Evolutionary conservation across 768 basidiomycete species (phyloP), one percentile per base, ranked within the genome.

Genomic region (Lentinula sp.): DNA sequence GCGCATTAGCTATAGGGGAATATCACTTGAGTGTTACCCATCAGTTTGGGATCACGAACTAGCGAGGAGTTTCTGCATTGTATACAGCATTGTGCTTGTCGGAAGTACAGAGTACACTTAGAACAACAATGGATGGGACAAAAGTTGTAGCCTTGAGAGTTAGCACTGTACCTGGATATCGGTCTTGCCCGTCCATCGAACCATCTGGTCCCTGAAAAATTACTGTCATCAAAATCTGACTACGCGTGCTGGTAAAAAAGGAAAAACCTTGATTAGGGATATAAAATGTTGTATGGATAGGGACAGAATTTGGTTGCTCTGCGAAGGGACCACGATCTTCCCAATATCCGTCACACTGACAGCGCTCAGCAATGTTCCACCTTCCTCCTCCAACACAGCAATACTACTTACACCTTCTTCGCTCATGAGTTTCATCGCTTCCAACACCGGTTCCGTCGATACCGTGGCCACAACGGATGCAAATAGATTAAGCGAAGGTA

Each of bases 351-450:
- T 92, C 4, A 91, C 91, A 68, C 88, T 91, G 41, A 92, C 85
- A 2, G 89, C 88, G 62, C 91, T 90, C 59, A 90, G 71, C 59
- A 93, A 71, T 49, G 72, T 78, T 4, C 87, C 85, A 2, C 70
- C 77, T 35, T 84, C 85, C 52, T 87, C 85, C 50, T 90, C 87
- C 4, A 90, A 69, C 4, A 93, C 87, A 15, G 91, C 91, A 49
- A 92, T 78, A 66, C 88, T 91, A 68, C 90, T 91, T 28, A 93
- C 90, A 23, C 91, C 91, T 67, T 88, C 82, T 62, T 91, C 89
- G 66, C 89, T 91, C 91, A 93, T 92, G 33, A 89, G 76, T 62
- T 79, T 84, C 91, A 93, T 93, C 5, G 90, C 90, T 69, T 91
- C 87, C 54, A 92, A 74, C 28, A 92, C 86, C 18, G 81, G 80